Evolutionary conservation across 805 yeast species (phyloP), one percentile per base, ranked within the genome.

Genomic region (Vanderwaltozyma polyspora): DNA sequence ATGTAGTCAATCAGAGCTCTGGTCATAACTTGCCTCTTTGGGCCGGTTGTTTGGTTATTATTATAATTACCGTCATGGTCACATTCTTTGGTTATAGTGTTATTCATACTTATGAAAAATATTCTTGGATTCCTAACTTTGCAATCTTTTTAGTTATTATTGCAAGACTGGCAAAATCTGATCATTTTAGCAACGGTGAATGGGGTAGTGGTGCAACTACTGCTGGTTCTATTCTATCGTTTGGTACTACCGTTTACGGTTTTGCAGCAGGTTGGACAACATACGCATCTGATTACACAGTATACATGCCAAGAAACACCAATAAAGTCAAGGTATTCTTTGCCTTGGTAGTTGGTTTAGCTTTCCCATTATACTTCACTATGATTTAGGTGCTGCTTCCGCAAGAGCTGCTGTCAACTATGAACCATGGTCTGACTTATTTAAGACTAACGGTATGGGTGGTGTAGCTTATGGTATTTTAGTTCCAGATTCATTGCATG

Each of bases 181-280:
- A 72, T 31, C 72, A 71, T 41, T 83, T 86, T 55, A 60, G 66
- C 32, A 64, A 69, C 39, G 83, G 79, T 43, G 57, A 58, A 16
- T 57, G 60, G 46, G 31, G 43, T 23, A 51, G 69, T 27, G 95
- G 95, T 40, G 52, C 64, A 17, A 66, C 73, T 19, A 78, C 79
- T 39, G 93, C 91, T 22, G 95, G 84, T 43, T 49, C 58, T 49
- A 86, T 83, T 14, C 64, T 86, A 37, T 74, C 89, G 15, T 84
- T 79, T 46, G 95, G 95, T 54, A 78, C 86, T 57, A 62, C 91
- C 29, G 58, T 81, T 43, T 86, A 73, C 49, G 95, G 95, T 43
- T 86, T 79, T 52, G 93, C 94, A 33, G 73, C 94, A 35, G 95
- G 95, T 42, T 86, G 96, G 96, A 74, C 93, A 37, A 78, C 95